Base-by-base conservation (phyloP, 257 asterid genomes). In the Scutellaria galericulata region DNA sequence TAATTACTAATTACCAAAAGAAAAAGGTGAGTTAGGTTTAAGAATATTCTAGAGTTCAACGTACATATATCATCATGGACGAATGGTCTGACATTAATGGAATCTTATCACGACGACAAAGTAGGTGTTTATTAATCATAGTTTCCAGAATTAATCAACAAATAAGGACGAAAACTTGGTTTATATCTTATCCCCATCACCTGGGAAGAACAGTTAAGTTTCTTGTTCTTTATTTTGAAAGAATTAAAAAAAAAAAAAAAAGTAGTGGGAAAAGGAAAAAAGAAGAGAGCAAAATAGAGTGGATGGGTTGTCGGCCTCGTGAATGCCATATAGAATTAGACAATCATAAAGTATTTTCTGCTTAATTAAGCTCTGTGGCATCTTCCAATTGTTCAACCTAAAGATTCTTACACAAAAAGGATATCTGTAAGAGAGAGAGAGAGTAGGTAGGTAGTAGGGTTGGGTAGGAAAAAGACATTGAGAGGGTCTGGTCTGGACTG, bases 221-320 rank as follows among this genome's bases (percentile, higher is more conserved):
- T 52, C 5, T 52, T 14, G 1, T 44, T 44, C 12, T 44, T 44
- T 8, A 44, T 3, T 44, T 44, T 44, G 1, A 7, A 2, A 44
- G 12, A 44, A 42, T 42, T 3, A 7, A 42, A 42, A 42, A 44
- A 12, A 44, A 44, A 22, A 37, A 15, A 9, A 3, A 9, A 24
- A 24, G 27, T 24, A 24, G 2, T 7, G 18, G 4, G 20, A 57
- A 57, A 24, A 7, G 5, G 6, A 22, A 9, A 5, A 50, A 15
- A 47, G 58, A 31, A 1, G 37, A 31, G 37, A 31, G 37, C 37
- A 31, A 12, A 11, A 58, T 39, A 68, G 48, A 64, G 45, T 48
- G 47, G 57, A 35, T 72, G 79, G 81, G 41, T 79, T 58, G 83
- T 82, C 81, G 79, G 83, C 83, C 83, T 78, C 83, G 60, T 80